These are phyloP conservation scores for Ormosia emarginata DNA, from an alignment of 306 rosid species.

Conservation along the genomic window DNA sequence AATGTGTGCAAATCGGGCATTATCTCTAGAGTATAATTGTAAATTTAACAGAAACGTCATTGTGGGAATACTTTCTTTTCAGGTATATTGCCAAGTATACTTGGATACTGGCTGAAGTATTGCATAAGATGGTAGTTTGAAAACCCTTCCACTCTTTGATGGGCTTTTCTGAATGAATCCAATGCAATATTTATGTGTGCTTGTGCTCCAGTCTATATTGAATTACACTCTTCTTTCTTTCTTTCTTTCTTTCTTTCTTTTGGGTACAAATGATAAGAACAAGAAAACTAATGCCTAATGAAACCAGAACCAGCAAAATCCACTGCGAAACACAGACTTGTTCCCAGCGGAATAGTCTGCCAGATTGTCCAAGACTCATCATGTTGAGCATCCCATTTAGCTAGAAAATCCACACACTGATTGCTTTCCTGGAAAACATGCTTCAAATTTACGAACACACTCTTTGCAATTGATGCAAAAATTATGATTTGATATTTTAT, in stretches of 20 bases:
- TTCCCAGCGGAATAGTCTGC: not conserved
- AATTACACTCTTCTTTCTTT: too few species aligned
- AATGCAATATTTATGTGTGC: not conserved
- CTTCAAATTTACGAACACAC: not conserved
- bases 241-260: not conserved
- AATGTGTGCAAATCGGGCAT: not conserved
- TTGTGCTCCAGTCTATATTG: not conserved
- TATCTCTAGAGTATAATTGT: not conserved
- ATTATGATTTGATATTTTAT: not conserved
- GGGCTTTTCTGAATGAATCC: not conserved
- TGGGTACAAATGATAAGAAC: not conserved
- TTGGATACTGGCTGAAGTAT: not conserved
- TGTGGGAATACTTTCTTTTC: not conserved
- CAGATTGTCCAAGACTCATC: not conserved
- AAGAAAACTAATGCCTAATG: not conserved
- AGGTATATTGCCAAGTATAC: not conserved
- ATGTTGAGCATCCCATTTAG: not conserved
- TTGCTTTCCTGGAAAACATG: conserved; percentile 2
- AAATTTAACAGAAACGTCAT: not conserved
- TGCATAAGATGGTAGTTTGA: not conserved
- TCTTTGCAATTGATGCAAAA: not conserved
- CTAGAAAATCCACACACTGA: not conserved
- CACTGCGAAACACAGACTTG: not conserved
- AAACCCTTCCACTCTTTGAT: not conserved
- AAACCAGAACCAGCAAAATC: not conserved